phyloP scores from a whole-genome alignment of 495 filamentous ascomycete genomes.

The Bombardia bombarda region DNA sequence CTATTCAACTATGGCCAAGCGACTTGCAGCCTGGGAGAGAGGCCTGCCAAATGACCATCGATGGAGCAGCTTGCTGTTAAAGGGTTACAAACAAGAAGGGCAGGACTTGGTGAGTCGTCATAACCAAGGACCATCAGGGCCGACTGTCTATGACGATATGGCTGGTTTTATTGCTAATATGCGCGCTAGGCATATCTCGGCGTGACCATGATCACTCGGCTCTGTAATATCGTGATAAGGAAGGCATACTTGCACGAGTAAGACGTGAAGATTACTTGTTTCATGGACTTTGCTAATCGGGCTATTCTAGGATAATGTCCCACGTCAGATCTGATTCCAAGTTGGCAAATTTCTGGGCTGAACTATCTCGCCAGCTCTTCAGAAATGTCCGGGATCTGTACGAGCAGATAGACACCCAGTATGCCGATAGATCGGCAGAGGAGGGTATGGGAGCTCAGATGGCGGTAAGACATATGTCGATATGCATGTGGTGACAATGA shows the following conservation, averaged over 20 bases:
- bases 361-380: conserved; percentile 40
- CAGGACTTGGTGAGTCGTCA: conserved; percentile 30
- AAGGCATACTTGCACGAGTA: conserved; percentile 41
- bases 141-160: no score
- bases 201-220: conserved; percentile 38
- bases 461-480: conserved; percentile 40
- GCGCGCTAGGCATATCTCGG: conserved; percentile 36
- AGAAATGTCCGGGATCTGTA: conserved; percentile 36
- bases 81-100: conserved; percentile 33
- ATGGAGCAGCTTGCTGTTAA: conserved; percentile 35
- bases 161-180: neutral
- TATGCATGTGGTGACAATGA: no score
- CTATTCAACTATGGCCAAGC: conserved; percentile 28
- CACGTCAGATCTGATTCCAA: conserved; percentile 27
- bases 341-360: conserved; percentile 27
- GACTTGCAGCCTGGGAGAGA: conserved; percentile 34
- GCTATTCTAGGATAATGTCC: conserved; percentile 29
- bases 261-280: conserved; percentile 2
- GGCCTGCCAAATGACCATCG: conserved; percentile 34
- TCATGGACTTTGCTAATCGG: neutral
- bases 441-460: conserved; percentile 43
- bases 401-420: conserved; percentile 40
- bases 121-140: no score
- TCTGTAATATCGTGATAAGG: conserved; percentile 43
- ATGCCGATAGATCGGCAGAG: conserved; percentile 27